Evolutionary conservation across 495 filamentous ascomycete species (phyloP).

Genomic region (Neurospora sp.): DNA sequence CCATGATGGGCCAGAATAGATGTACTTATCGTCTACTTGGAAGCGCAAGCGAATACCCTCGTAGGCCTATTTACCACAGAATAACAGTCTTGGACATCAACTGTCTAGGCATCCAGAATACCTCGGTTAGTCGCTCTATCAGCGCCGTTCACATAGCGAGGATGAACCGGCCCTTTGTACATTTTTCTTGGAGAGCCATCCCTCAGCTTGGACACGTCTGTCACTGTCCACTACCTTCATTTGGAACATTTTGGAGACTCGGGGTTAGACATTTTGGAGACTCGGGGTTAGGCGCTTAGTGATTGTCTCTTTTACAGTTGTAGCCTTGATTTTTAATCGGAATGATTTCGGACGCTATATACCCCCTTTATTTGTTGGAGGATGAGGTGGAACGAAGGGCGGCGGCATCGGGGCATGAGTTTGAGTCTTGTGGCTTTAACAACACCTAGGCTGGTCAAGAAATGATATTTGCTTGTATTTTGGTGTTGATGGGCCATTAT

Average conservation of each 20-base stretch:
- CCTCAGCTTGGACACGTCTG: background rate
- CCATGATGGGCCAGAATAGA: background rate
- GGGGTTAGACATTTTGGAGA: background rate
- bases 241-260: background rate
- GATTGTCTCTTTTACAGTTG: background rate
- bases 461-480: background rate
- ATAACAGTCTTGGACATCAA: background rate
- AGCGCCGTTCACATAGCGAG: background rate
- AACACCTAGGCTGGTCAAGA: background rate
- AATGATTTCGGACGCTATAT: background rate
- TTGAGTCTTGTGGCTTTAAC: too few species aligned
- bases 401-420: background rate
- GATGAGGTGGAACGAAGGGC: background rate
- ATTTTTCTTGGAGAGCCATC: background rate
- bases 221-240: background rate
- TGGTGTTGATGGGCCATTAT: background rate
- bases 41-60: background rate
- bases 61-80: background rate
- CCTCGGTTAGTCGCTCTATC: background rate
- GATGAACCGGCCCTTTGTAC: background rate
- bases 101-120: background rate
- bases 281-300: background rate
- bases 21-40: background rate
- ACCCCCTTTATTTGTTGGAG: background rate
- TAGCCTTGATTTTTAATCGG: background rate